phyloP scores from a whole-genome alignment of 108 stramenopile species.

The Schizochytrium sp. region DNA sequence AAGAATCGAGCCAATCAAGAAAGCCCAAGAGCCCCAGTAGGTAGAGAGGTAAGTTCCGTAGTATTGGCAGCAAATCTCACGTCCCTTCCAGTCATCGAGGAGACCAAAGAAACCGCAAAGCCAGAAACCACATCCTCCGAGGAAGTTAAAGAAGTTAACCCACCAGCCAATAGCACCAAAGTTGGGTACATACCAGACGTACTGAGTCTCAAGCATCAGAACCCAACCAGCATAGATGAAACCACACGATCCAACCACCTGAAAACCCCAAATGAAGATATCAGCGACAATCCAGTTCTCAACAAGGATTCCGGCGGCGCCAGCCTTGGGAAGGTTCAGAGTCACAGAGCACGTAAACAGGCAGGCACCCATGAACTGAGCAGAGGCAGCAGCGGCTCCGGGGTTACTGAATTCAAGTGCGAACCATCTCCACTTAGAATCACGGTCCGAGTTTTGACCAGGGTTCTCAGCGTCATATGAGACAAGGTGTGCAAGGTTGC shows the following conservation, averaged over 20 bases:
- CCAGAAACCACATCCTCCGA: background rate
- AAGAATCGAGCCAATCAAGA: background rate
- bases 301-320: background rate
- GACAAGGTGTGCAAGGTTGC: background rate
- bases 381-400: background rate
- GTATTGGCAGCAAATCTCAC: background rate
- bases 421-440: background rate
- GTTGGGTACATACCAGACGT: slow-evolving; percentile 24
- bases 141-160: background rate
- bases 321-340: background rate
- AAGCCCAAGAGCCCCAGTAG: background rate
- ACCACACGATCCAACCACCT: background rate
- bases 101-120: slow-evolving; percentile 19
- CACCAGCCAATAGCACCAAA: background rate
- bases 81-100: background rate
- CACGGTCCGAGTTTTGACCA: too few species aligned
- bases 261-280: slow-evolving; percentile 18
- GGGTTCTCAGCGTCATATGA: background rate
- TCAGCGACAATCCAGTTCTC: background rate
- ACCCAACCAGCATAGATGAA: background rate
- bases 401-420: slow-evolving; percentile 12
- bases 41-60: background rate
- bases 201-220: background rate
- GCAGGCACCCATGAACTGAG: background rate
- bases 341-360: background rate